Evolutionary conservation across 345 rosid species (phyloP).

Genomic region (Arabis alpina): DNA sequence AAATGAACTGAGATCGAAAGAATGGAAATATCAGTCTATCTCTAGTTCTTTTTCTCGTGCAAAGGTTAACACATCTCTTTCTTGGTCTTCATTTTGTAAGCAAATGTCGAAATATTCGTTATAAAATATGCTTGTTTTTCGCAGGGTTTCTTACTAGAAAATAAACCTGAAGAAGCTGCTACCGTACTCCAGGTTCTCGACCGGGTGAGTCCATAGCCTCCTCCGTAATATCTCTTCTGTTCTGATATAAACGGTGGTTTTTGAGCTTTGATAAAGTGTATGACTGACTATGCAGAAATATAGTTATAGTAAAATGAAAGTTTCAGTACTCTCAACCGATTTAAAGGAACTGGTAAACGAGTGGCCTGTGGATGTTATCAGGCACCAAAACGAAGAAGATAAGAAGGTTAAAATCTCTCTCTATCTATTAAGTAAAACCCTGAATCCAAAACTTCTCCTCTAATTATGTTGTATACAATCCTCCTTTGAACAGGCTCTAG

Average conservation of each 20-base stretch:
- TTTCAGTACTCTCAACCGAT: conserved; percentile 46
- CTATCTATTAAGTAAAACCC: conserved; percentile 12
- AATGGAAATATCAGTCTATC: conserved; percentile 60
- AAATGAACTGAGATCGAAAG: conserved; percentile 73
- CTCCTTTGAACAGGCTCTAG: conserved; percentile 51
- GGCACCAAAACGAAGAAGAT: conserved; percentile 56
- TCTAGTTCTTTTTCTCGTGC: conserved; percentile 72
- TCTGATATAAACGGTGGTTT: background rate
- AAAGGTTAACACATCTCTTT: conserved; percentile 57
- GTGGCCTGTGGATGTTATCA: conserved; percentile 73
- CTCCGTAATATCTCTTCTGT: background rate
- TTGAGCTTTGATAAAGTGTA: background rate
- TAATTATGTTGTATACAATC: background rate
- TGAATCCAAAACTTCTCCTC: background rate
- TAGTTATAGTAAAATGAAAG: conserved; percentile 57
- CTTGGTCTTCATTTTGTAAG: conserved; percentile 6
- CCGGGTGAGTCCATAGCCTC: conserved; percentile 50
- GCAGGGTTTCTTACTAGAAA: conserved; percentile 78
- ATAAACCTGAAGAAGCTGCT: conserved; percentile 79
- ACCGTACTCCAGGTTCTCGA: conserved; percentile 58
- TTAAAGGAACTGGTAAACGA: conserved; percentile 69
- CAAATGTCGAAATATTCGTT: background rate
- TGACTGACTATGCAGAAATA: conserved; percentile 48
- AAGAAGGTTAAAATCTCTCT: conserved; percentile 50
- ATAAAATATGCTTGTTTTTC: background rate